Evolutionary conservation across 1,284 basidiomycete species (phyloP).

Genomic region (Coniophora puteana): DNA sequence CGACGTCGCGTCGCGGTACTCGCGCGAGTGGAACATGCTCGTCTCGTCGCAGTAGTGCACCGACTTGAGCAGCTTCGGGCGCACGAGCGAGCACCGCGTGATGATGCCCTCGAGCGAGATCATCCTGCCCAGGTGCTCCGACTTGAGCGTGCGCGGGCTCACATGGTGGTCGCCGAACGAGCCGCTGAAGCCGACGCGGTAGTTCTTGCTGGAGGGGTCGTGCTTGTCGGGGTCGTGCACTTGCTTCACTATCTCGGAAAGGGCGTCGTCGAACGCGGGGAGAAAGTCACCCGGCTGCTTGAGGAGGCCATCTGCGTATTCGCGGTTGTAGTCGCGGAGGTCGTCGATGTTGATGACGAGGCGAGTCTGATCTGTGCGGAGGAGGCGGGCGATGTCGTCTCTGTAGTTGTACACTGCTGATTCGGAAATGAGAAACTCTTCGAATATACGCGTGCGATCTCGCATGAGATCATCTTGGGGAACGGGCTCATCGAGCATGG

Average conservation of each 20-base stretch:
- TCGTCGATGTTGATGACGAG: constrained; percentile 97
- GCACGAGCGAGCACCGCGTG: constrained; percentile 95
- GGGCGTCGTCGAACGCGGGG: constrained; percentile 90
- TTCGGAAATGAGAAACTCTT: constrained; percentile 85
- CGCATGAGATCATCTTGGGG: constrained; percentile 70
- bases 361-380: constrained; percentile 81
- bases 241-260: constrained; percentile 72
- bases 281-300: constrained; percentile 87
- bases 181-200: constrained; percentile 91
- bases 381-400: constrained; percentile 83
- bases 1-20: constrained; percentile 92
- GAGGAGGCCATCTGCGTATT: constrained; percentile 79
- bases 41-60: constrained; percentile 94
- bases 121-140: constrained; percentile 92
- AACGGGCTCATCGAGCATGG: constrained; percentile 54
- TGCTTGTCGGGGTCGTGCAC: constrained; percentile 82
- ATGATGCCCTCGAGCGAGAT: constrained; percentile 98
- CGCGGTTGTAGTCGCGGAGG: constrained; percentile 89
- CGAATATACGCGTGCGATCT: constrained; percentile 77
- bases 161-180: constrained; percentile 99
- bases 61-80: constrained; percentile 97
- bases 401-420: constrained; percentile 81
- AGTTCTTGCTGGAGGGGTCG: constrained; percentile 75
- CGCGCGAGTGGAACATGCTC: constrained; percentile 79
- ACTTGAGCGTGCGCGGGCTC: constrained; percentile 89